Evolutionary conservation across 768 basidiomycete species (phyloP), one percentile per base, ranked within the genome.

Genomic region (Tylopilus balloui): DNA sequence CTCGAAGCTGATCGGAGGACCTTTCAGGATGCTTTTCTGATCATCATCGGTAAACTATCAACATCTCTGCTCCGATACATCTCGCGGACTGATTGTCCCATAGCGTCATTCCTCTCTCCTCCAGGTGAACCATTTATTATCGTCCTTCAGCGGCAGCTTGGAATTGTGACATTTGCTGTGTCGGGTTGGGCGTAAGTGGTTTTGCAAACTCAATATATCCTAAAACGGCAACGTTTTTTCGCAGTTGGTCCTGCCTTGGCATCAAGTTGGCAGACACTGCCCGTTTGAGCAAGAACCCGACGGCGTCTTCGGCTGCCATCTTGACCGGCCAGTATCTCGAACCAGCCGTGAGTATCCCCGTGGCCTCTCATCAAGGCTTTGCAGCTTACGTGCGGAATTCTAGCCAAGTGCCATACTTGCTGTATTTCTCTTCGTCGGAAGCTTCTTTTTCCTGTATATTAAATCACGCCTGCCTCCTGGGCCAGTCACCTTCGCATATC

Each of bases 201-300:
- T 47, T 35, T 5, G 17, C 0, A 31, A 14, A 4, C 6, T 25
- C 36, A 5, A 27, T 10, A 25, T 40, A 4, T 9, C 14, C 20
- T 55, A 76, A 88, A 13, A 39, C 6, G 8, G 44, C 35, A 41
- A 32, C 56, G 34, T 82, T 82, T 1, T 8, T 15, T 37, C 47
- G 29, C 36, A 87, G 85, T 23, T 89, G 86, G 85, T 66, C 69
- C 11, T 83, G 80, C 58, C 69, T 89, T 3, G 87, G 78, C 3
- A 78, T 88, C 9, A 78, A 76, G 51, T 65, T 87, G 3, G 81
- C 86, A 3, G 69, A 78, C 57, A 60, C 85, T 4, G 73, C 82
- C 1, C 77, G 87, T 12, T 67, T 54, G 2, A 57, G 77, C 31
- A 71, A 66, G 14, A 65, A 73, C 45, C 63, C 71, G 3, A 62